Evolutionary conservation across 306 rosid genomes (phyloP), one percentile per base, ranked within the genome.

Genomic region (Medicago lupulina): DNA sequence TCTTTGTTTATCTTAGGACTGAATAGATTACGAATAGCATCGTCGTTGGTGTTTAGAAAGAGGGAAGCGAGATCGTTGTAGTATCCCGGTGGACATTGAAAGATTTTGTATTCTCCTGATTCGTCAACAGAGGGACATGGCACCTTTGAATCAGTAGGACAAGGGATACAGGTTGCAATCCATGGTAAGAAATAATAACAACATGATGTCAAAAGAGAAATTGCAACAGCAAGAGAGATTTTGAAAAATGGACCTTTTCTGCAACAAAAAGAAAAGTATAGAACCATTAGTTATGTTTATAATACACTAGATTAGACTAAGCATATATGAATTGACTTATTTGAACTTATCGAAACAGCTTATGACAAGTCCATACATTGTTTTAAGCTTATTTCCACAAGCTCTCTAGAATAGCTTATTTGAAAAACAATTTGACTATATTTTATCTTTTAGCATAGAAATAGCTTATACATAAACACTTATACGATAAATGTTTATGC

Each of bases 61-160:
- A 95, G 96, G 34, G 98, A 95, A 60, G 98, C 98, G 17, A 95
- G 93, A 78, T 92, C 98, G 65, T 92, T 95, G 85, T 95, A 95
- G 79, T 86, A 70, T 59, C 90, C 95, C 11, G 92, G 55, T 60
- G 93, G 89, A 78, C 98, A 95, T 43, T 90, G 96, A 79, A 92
- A 95, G 73, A 71, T 84, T 84, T 87, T 86, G 79, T 89, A 92
- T 83, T 92, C 92, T 75, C 97, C 97, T 40, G 93, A 85, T 59
- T 80, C 89, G 31, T 85, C 83, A 54, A 80, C 15, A 6, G 91
- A 83, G 47, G 97, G 98, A 50, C 98, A 95, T 60, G 12, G 74
- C 46, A 8, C 59, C 46, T 76, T 2, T 23, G 60, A 12, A 76
- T 83, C 70, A 53, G 86, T 13, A n/a, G 98, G 98, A 80, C 98